These are phyloP conservation scores for Diaporthe destruens DNA, from an alignment of 2,329 filamentous ascomycete genomes.

Conservation along the genomic window DNA sequence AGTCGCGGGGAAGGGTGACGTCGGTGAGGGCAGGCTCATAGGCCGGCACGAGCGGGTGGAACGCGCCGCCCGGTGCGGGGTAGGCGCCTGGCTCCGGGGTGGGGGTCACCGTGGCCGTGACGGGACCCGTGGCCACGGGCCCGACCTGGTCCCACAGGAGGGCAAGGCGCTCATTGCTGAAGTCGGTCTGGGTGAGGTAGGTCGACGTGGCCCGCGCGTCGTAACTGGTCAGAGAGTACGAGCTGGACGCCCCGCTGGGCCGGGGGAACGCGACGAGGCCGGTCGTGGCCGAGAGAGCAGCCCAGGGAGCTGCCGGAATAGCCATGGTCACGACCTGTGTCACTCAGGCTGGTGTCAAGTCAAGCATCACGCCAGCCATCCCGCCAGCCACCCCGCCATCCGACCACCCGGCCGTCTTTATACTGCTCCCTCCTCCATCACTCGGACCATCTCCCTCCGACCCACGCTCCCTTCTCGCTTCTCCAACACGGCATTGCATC, in stretches of 20 bases:
- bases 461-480: constrained; percentile 3
- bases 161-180: constrained; percentile 30
- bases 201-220: not conserved
- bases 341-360: too few species aligned
- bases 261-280: not conserved
- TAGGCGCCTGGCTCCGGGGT: constrained; percentile 16
- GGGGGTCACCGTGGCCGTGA: constrained; percentile 27
- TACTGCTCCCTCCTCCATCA: not conserved
- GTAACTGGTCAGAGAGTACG: constrained; percentile 9
- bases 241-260: constrained; percentile 11
- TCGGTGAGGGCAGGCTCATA: constrained; percentile 27
- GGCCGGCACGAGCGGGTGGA: constrained; percentile 25
- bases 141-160: constrained; percentile 34
- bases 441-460: constrained; percentile 24
- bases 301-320: too few species aligned
- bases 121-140: constrained; percentile 28
- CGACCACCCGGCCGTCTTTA: constrained; percentile 8
- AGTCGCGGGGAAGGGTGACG: constrained; percentile 24
- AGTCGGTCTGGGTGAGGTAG: constrained; percentile 31
- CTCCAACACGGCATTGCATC: too few species aligned
- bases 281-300: not conserved
- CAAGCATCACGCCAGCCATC: too few species aligned
- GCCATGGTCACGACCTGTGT: too few species aligned
- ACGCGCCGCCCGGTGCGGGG: constrained; percentile 17
- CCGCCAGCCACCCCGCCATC: too few species aligned